These are phyloP conservation scores for Hylodesmum podocarpum DNA, from an alignment of 306 rosid genomes.

Conservation along the genomic window DNA sequence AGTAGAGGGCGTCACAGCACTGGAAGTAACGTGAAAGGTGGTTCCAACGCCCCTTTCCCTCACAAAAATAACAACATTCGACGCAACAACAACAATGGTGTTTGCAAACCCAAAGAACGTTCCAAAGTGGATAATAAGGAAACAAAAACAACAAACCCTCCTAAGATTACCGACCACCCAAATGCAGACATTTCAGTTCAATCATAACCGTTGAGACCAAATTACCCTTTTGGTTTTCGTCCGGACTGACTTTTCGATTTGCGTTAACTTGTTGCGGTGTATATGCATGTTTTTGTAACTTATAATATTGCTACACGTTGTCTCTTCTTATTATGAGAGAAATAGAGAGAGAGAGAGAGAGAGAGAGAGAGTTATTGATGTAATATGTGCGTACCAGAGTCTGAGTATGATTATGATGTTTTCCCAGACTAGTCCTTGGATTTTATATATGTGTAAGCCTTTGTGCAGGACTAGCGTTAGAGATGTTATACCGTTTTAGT, in stretches of 20 bases:
- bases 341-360: no score
- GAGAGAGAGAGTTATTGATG: slow-evolving; percentile 41
- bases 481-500: neutral
- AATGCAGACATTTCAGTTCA: slow-evolving; percentile 69
- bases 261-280: slow-evolving; percentile 71
- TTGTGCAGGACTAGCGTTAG: slow-evolving; percentile 28
- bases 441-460: neutral
- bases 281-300: slow-evolving; percentile 82
- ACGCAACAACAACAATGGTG: slow-evolving; percentile 40
- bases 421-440: slow-evolving; percentile 18
- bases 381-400: slow-evolving; percentile 36
- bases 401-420: slow-evolving; percentile 4
- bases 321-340: slow-evolving; percentile 52
- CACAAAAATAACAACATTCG: slow-evolving; percentile 47
- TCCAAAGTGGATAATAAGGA: slow-evolving; percentile 51
- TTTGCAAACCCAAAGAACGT: slow-evolving; percentile 51
- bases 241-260: slow-evolving; percentile 50
- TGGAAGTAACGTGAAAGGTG: slow-evolving; percentile 43
- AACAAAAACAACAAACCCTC: slow-evolving; percentile 43
- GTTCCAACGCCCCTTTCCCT: slow-evolving; percentile 36
- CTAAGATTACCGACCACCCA: slow-evolving; percentile 45
- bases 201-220: slow-evolving; percentile 42
- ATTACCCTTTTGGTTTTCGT: slow-evolving; percentile 38
- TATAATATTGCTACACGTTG: slow-evolving; percentile 46
- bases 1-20: slow-evolving; percentile 68